phyloP scores from a whole-genome alignment of 495 filamentous ascomycete species.

The Aspergillus mulundensis region DNA sequence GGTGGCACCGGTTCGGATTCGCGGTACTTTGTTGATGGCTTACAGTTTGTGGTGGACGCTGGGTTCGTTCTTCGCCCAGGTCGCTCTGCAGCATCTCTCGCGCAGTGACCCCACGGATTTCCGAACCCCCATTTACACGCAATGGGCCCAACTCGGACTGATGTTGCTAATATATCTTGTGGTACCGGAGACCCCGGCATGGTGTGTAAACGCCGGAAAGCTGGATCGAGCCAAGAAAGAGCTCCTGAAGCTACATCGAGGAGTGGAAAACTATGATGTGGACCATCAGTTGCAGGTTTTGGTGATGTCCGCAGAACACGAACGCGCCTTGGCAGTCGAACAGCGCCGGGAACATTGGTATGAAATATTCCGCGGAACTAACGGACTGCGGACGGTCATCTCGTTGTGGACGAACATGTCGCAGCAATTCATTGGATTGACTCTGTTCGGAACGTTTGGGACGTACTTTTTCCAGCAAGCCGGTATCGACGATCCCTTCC shows the following conservation, averaged over 20 bases:
- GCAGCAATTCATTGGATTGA: slow-evolving; percentile 2
- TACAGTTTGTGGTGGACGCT: slow-evolving; percentile 4
- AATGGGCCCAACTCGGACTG: slow-evolving; percentile 2
- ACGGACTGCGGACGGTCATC: slow-evolving; percentile 2
- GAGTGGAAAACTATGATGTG: neutral
- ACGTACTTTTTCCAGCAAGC: slow-evolving; percentile 11
- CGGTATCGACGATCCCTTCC: neutral
- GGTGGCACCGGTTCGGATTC: neutral
- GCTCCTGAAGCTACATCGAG: neutral
- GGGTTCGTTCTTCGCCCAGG: neutral
- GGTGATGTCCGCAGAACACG: neutral
- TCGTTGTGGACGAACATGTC: neutral
- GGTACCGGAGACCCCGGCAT: neutral
- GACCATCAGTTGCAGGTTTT: neutral
- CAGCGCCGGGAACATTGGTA: slow-evolving; percentile 4
- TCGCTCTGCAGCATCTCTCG: neutral
- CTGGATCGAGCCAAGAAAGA: neutral
- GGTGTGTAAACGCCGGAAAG: neutral
- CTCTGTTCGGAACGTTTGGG: neutral
- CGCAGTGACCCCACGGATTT: neutral
- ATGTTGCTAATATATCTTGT: slow-evolving; percentile 1
- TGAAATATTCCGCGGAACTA: neutral
- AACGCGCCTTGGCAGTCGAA: neutral
- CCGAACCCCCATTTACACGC: neutral
- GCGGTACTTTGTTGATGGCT: neutral